Evolutionary conservation across 176 grass and related monocot genomes (phyloP).

Genomic region (barley (Hordeum vulgare)): MorexV3_pseudomolecules_assembly NC_058523.1:510035311-510035810

Average conservation of each 20-base stretch:
- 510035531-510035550: too few relatives aligned
- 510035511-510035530: too few relatives aligned
- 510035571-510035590: neutral
- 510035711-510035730: neutral
- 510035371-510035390: slow-evolving; percentile 92
- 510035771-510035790: neutral
- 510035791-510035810: neutral
- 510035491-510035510: too few relatives aligned
- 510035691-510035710: neutral
- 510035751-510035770: neutral
- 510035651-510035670: neutral
- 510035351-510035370: slow-evolving; percentile 25
- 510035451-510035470: too few relatives aligned
- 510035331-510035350: neutral
- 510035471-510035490: too few relatives aligned
- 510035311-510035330: neutral
- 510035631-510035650: neutral
- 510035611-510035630: neutral
- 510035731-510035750: neutral
- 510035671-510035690: neutral
- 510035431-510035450: slow-evolving; percentile 39
- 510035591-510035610: neutral
- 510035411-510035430: slow-evolving; percentile 72
- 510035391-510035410: slow-evolving; percentile 68
- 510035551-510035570: neutral